Evolutionary conservation across 331 rosid species (phyloP), one percentile per base, ranked within the genome.

Genomic region (Arachis monticola): DNA sequence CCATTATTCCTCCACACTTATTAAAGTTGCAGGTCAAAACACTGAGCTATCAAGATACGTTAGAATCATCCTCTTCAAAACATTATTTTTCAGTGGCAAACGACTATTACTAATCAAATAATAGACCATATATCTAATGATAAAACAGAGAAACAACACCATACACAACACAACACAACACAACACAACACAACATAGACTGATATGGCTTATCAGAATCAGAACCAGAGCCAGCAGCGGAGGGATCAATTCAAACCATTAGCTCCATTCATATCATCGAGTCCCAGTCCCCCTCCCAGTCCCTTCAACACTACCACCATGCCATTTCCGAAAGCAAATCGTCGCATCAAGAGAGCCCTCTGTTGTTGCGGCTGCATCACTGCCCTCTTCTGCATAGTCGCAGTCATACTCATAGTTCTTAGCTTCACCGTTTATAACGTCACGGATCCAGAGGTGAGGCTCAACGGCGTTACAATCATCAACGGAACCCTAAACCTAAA

Each of bases 361-460:
- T 12, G 0, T 0, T 79, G 82, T 7, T 84, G 81, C 12, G 88
- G 88, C 6, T 85, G 86, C 27, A 9, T 69, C 72, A 76, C 76
- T 0, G 86, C 88, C 2, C 5, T 85, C 14, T 0, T 82, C 0
- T 31, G 76, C 32, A 9, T 85, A 64, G 12, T 69, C 0, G 42
- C 57, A 0, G 80, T 85, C 44, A 64, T 73, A 12, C 1, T 82
- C 10, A 1, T 85, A 44, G 74, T 82, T 2, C 73, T 85, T 0
- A 46, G 60, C 9, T 82, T 85, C 55, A 82, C 86, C 0, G 80
- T 85, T 0, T 85, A 79, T 72, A 79, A 72, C 66, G 72, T 79
- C 0, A 68, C 79, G 51, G 82, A 82, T 6, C 88, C 82, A 0
- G n/a, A 22, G 27, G 62, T 82, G 6, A 72, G 8, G 12, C 40